Evolutionary conservation across 768 basidiomycete genomes (phyloP), one percentile per base, ranked within the genome.

Genomic region (Serendipita sp.): DNA sequence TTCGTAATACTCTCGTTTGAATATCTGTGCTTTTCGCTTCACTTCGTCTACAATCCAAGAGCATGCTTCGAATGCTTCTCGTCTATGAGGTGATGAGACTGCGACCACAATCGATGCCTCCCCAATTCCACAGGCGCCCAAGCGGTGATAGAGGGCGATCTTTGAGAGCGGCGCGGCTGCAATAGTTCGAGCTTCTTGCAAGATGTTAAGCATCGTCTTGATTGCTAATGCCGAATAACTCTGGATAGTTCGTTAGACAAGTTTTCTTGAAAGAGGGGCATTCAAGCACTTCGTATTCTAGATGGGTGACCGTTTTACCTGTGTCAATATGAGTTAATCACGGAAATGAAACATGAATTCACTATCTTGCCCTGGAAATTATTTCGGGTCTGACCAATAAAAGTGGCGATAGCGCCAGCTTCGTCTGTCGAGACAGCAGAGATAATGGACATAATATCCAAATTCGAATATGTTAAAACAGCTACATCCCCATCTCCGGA

Each of bases 1-100:
- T 70, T 86, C 86, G 69, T 93, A 94, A 70, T 81, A 89, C 71
- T 94, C 92, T 69, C 88, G 76, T 76, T 95, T 94, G 92, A 92
- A 95, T 68, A 94, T 87, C 73, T 90, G 91, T 46, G 80, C 89
- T 70, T 82, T 86, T 66, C 74, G 75, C 76, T 95, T 95, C 65
- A 94, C 85, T 65, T 85, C 80, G 72, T 95, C 92, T n/a, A 95
- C 78, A 66, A 93, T 83, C 69, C 77, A 81, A 73, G 92, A 90
- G 72, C 88, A 90, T 16, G 84, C 85, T 63, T 78, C 73, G 71
- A 92, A 92, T 4, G 88, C 85, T 71, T 89, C 89, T 69, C 83
- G 85, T 37, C 92, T 81, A 73, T 92, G 91, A 4, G 90, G 86
- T 10, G 87, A 85, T 2, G 89, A 86, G 3, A 92, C 89, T 1